Conservation (phyloP, 129 eudicot genomes). For the Glebionis coronaria region DNA sequence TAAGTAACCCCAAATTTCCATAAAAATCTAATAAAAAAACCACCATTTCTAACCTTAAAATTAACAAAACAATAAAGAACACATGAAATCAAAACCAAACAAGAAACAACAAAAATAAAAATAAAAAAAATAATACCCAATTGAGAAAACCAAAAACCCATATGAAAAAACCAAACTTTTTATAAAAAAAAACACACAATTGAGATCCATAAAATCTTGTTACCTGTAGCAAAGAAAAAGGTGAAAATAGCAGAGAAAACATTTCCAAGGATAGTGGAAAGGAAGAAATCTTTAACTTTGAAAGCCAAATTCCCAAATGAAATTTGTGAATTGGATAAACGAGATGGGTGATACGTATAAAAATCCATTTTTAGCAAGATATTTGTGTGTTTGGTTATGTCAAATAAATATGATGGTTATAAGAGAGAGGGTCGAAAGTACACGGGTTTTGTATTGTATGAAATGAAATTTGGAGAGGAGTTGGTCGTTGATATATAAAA, state of each 20-base stretch:
- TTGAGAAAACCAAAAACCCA: conserved; percentile 15
- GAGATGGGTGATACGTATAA: conserved; percentile 71
- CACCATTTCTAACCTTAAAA: conserved; percentile 15
- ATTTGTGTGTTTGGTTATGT: not conserved
- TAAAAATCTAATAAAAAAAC: not conserved
- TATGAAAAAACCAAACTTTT: conserved; percentile 3
- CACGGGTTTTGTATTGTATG: conserved; percentile 28
- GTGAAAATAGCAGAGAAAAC: conserved; percentile 89
- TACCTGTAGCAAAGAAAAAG: conserved; percentile 91
- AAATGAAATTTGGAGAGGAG: not conserved
- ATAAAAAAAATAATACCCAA: too few relatives aligned
- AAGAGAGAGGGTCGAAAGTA: conserved; percentile 16
- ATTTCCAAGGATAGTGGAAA: conserved; percentile 70
- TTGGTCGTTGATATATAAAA: conserved; percentile 41
- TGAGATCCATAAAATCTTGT: too few relatives aligned
- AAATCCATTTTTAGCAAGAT: conserved; percentile 52
- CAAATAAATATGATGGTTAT: not conserved
- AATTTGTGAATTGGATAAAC: conserved; percentile 36
- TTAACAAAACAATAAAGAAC: conserved; percentile 5
- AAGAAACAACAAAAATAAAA: conserved; percentile 7
- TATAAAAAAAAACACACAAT: not conserved
- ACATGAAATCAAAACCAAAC: conserved; percentile 4
- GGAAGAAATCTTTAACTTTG: conserved; percentile 50
- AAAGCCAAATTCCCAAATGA: conserved; percentile 40
- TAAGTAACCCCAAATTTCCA: too few relatives aligned